These are phyloP conservation scores for Gossypium bickii DNA, from an alignment of 345 rosid species.

Conservation along the genomic window DNA sequence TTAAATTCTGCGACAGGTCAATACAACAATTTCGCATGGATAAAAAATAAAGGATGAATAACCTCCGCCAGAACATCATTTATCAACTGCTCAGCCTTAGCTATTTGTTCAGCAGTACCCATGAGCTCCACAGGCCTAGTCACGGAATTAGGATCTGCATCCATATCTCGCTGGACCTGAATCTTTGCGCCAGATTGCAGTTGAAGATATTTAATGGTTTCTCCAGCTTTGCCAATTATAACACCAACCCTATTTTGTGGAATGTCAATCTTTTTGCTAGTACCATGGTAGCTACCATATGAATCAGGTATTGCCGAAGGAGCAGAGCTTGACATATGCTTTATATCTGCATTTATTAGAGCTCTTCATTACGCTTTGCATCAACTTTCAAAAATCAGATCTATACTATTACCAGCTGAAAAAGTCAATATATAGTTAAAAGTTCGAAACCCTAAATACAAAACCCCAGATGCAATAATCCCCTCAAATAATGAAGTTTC, in stretches of 20 bases:
- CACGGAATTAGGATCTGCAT: slow-evolving; percentile 71
- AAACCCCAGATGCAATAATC: neutral
- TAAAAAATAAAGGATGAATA: neutral
- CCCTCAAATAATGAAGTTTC: neutral
- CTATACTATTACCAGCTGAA: neutral
- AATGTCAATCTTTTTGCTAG: slow-evolving; percentile 84
- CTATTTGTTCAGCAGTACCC: slow-evolving; percentile 80
- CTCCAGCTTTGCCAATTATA: slow-evolving; percentile 95
- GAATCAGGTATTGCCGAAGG: slow-evolving; percentile 65
- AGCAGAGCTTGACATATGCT: slow-evolving; percentile 42
- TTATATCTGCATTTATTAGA: slow-evolving; percentile 42
- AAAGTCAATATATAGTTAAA: neutral
- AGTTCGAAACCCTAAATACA: neutral
- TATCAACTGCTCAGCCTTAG: slow-evolving; percentile 87
- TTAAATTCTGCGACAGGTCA: neutral
- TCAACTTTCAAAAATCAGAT: neutral
- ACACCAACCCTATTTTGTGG: slow-evolving; percentile 97
- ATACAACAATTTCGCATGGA: neutral
- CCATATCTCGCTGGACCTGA: slow-evolving; percentile 93
- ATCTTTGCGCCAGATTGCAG: slow-evolving; percentile 95
- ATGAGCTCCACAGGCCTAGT: slow-evolving; percentile 73
- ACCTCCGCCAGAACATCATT: slow-evolving; percentile 91
- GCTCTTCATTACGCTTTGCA: neutral
- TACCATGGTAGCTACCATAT: slow-evolving; percentile 57
- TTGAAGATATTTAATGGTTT: slow-evolving; percentile 93